Conservation (phyloP, 192 early-diverging fungal genomes). For the Mortierella claussenii region DNA sequence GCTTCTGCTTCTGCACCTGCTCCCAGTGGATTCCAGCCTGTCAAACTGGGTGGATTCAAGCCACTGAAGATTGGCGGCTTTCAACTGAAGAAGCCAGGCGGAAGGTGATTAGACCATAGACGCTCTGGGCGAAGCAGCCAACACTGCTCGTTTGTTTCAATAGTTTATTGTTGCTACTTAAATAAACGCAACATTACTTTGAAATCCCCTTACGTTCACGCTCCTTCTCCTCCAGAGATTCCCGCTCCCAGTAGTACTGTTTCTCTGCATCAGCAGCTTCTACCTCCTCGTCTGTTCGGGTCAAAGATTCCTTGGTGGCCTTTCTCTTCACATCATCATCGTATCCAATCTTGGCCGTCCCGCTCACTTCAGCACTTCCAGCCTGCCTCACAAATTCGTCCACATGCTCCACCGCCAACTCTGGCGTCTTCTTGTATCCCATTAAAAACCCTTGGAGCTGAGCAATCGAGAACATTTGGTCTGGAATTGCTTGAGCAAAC, state of each 20-base stretch:
- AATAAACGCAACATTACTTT: conserved; percentile 1
- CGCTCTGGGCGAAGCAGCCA: too few relatives aligned
- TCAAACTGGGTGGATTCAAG: conserved; percentile 39
- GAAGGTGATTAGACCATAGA: conserved; percentile 12
- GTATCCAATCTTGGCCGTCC: conserved; percentile 46
- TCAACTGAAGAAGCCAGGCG: conserved; percentile 42
- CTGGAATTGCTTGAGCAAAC: conserved; percentile 56
- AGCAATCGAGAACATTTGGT: conserved; percentile 58
- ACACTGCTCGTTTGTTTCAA: too few relatives aligned
- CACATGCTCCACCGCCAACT: conserved; percentile 48
- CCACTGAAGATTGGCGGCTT: conserved; percentile 49
- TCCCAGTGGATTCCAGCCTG: conserved; percentile 38
- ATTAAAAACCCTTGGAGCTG: conserved; percentile 64
- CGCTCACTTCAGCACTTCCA: conserved; percentile 46
- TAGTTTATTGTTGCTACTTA: too few relatives aligned
- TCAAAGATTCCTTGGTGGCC: not conserved
- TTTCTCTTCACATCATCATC: conserved; percentile 5
- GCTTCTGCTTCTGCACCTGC: not conserved
- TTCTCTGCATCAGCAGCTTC: too few relatives aligned
- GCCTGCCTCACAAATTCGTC: conserved; percentile 47
- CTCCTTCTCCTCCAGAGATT: conserved; percentile 31
- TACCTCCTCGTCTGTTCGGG: not conserved
- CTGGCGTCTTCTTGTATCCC: conserved; percentile 59
- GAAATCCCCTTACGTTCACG: conserved; percentile 18
- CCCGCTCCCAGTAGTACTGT: conserved; percentile 12